Conservation (phyloP, 176 grass and related monocot species). For the Puccinellia tenuiflora region DNA sequence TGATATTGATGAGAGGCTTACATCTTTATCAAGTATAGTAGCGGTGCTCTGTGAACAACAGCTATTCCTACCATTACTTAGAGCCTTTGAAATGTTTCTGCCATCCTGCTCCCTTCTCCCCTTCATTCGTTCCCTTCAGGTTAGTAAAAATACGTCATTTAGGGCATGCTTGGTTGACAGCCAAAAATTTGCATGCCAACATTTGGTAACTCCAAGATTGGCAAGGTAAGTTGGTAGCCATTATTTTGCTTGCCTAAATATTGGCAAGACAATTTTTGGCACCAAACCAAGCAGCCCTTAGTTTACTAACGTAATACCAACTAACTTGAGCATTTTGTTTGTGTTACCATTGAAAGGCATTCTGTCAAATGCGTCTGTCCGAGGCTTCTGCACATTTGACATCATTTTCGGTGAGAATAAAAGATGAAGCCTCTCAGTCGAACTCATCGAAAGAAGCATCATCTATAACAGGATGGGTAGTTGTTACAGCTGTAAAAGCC, state of each 20-base stretch:
- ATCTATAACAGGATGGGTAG: slow-evolving; percentile 68
- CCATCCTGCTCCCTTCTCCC: slow-evolving; percentile 84
- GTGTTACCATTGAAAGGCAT: slow-evolving; percentile 57
- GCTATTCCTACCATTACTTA: slow-evolving; percentile 81
- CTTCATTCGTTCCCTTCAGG: slow-evolving; percentile 90
- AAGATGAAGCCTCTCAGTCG: slow-evolving; percentile 60
- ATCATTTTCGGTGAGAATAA: slow-evolving; percentile 75
- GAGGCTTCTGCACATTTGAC: slow-evolving; percentile 83
- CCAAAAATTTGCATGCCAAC: background rate
- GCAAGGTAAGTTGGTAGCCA: background rate
- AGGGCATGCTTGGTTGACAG: background rate
- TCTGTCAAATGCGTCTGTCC: slow-evolving; percentile 91
- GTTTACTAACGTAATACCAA: slow-evolving; percentile 1
- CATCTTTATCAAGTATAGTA: slow-evolving; percentile 84
- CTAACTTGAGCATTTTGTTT: slow-evolving; percentile 24
- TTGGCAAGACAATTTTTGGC: background rate
- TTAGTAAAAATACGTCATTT: slow-evolving; percentile 25
- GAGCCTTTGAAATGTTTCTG: slow-evolving; percentile 94
- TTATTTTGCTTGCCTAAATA: background rate
- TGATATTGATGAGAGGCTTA: slow-evolving; percentile 61
- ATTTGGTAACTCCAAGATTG: background rate
- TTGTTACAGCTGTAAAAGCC: slow-evolving; percentile 79
- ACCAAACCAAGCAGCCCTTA: slow-evolving; percentile 6
- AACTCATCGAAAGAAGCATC: slow-evolving; percentile 48
- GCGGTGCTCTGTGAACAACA: slow-evolving; percentile 87